Base-by-base conservation (phyloP, 2,329 filamentous ascomycete genomes). In the Colletotrichum tropicicola region DNA sequence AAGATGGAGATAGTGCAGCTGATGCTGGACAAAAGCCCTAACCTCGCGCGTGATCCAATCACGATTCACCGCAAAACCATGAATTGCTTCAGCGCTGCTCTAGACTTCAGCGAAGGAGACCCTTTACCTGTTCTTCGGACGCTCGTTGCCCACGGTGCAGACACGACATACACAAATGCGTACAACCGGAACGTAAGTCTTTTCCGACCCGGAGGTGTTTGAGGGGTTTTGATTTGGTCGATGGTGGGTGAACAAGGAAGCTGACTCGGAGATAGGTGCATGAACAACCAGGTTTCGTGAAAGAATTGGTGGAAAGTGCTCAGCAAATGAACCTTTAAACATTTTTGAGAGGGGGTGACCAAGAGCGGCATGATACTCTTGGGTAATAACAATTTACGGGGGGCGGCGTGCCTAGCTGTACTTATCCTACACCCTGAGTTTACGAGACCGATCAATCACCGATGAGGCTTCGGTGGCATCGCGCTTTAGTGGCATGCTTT, bases 401-500 rank as follows among this genome's bases (percentile, higher is more conserved):
- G n/a, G n/a, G n/a, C n/a, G n/a, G n/a, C n/a, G n/a, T n/a, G n/a
- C n/a, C n/a, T n/a, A n/a, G n/a, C n/a, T n/a, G 10, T 13, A 7
- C 37, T 2, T 41, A 41, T 41, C 9, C 37, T 41, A 41, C 37
- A 41, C 15, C 30, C 1, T 15, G 3, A 35, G 9, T 35, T 15
- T 35, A n/a, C n/a, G n/a, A n/a, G n/a, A n/a, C n/a, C n/a, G n/a
- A n/a, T n/a, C n/a, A n/a, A n/a, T n/a, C n/a, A n/a, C n/a, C n/a
- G n/a, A n/a, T n/a, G n/a, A n/a, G n/a, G n/a, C n/a, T n/a, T n/a
- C n/a, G n/a, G n/a, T n/a, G n/a, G n/a, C n/a, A n/a, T 13, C 17
- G 39, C 4, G n/a, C 39, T 25, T 56, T 27, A 61, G 13, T 84
- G 82, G 49, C 82, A 84, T 1, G 78, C 74, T 66, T 80, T 85